phyloP scores from a whole-genome alignment of 257 asterid species.

The Solanum gracilifrons region DNA sequence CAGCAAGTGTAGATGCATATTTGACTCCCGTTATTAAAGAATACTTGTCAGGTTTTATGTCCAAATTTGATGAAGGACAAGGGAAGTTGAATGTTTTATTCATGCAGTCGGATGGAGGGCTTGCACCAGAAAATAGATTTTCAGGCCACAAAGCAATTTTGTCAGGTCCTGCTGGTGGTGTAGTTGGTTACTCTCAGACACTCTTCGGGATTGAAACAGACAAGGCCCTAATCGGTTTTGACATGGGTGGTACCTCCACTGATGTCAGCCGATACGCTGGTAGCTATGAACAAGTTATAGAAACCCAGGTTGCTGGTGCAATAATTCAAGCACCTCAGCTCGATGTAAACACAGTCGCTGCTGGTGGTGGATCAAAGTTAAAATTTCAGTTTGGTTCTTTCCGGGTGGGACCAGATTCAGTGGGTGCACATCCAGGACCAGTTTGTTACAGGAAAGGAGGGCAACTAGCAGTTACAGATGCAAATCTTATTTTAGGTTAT shows the following conservation, averaged over 20 bases:
- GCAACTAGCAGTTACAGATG: conserved; percentile 86
- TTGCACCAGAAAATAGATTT: conserved; percentile 89
- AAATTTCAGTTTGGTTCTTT: conserved; percentile 91
- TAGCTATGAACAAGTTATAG: conserved; percentile 79
- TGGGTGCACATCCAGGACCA: conserved; percentile 97
- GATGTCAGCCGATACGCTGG: conserved; percentile 98
- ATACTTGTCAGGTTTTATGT: conserved; percentile 77
- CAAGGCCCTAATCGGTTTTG: conserved; percentile 91
- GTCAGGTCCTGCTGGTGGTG: conserved; percentile 99
- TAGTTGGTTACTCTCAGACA: conserved; percentile 94
- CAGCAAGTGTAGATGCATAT: conserved; percentile 95
- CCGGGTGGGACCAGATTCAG: conserved; percentile 96
- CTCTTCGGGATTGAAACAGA: conserved; percentile 72
- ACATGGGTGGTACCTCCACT: conserved; percentile 98
- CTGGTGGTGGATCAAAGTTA: conserved; percentile 96
- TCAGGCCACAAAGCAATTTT: conserved; percentile 98
- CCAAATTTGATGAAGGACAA: conserved; percentile 76
- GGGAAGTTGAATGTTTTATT: conserved; percentile 70
- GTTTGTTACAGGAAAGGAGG: conserved; percentile 96
- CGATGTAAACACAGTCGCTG: conserved; percentile 95
- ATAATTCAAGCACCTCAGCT: conserved; percentile 98
- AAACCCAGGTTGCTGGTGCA: conserved; percentile 87
- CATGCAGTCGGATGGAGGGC: conserved; percentile 98
- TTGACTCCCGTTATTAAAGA: conserved; percentile 90
- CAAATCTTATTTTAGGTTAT: conserved; percentile 79